A percentile compares a stretch with the other conserved stretches of the same genome.
These are phyloP conservation scores for Mortierella sp. DNA, from an alignment of 371 early-diverging fungal species.

Conservation along the genomic window DNA sequence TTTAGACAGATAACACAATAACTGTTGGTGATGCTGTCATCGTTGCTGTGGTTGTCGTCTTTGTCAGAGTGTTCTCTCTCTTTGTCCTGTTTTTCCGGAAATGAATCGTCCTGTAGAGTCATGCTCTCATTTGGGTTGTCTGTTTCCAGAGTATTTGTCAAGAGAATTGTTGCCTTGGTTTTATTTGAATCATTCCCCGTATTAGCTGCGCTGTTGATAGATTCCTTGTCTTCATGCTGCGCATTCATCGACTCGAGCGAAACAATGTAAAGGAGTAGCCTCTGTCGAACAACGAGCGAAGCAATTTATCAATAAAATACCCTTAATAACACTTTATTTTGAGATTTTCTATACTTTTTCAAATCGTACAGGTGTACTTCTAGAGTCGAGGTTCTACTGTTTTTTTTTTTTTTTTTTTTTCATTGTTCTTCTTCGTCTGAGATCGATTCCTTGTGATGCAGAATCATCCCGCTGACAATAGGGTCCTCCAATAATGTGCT, in stretches of 20 bases:
- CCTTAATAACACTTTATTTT: background rate
- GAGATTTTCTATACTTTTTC: background rate
- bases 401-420: too few species aligned
- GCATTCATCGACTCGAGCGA: conserved; percentile 6
- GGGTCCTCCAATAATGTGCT: background rate
- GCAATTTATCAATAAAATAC: background rate
- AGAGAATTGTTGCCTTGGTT: background rate
- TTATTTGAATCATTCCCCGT: background rate
- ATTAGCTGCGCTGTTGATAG: background rate
- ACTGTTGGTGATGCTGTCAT: background rate
- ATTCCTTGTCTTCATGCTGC: conserved; percentile 9
- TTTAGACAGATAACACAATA: conserved; percentile 50
- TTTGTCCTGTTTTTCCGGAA: background rate
- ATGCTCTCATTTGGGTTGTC: background rate
- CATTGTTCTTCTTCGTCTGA: background rate
- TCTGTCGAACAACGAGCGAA: too few species aligned
- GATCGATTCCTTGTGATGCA: background rate
- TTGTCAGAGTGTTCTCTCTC: background rate
- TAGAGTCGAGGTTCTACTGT: background rate
- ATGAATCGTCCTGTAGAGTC: background rate
- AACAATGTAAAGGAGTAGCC: too few species aligned
- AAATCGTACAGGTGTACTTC: background rate
- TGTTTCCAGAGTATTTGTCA: background rate
- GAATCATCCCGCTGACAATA: background rate
- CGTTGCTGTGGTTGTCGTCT: background rate